These are phyloP conservation scores for Ampelomyces quisqualis DNA, from an alignment of 2,329 filamentous ascomycete genomes.

Conservation along the genomic window DNA sequence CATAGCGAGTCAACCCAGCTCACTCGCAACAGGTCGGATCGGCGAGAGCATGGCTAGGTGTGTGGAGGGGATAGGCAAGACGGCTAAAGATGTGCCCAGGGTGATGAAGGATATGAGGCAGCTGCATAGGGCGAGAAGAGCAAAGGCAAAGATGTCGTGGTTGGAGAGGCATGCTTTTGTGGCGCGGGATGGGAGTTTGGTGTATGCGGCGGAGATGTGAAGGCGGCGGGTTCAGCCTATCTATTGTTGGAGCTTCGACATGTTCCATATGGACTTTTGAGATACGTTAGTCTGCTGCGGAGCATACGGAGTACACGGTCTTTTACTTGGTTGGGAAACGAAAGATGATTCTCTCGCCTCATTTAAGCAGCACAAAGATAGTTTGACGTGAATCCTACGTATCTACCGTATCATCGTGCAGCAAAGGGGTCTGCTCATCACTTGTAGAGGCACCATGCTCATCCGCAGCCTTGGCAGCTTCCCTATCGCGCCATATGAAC, in stretches of 20 bases:
- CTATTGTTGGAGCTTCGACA: too few relatives aligned
- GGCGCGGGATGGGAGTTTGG: conserved; percentile 1
- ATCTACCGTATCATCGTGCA: conserved; percentile 3
- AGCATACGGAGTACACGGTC: too few relatives aligned
- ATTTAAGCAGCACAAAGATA: too few relatives aligned
- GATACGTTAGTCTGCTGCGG: too few relatives aligned
- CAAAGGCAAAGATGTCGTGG: conserved; percentile 1
- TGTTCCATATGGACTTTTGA: too few relatives aligned
- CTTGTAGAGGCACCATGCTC: neutral
- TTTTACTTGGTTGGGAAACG: too few relatives aligned
- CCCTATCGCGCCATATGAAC: conserved; percentile 62
- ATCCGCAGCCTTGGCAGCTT: conserved; percentile 26
- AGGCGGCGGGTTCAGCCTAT: too few relatives aligned
- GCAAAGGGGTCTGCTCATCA: conserved; percentile 17
- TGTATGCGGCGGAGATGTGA: too few relatives aligned
- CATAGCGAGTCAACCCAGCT: too few relatives aligned
- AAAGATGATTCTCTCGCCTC: too few relatives aligned
- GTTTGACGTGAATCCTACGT: neutral
- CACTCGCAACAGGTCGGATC: too few relatives aligned
- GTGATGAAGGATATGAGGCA: neutral
- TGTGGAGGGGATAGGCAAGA: neutral
- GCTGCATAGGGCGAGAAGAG: neutral
- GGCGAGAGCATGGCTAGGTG: neutral
- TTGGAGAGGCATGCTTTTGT: conserved; percentile 2
- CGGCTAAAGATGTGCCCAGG: neutral